Percentiles rank a stretch among this genome's conserved stretches.
These are phyloP conservation scores for Metschnikowia cerradonensis DNA, from an alignment of 805 yeast genomes.

Conservation along the genomic window DNA sequence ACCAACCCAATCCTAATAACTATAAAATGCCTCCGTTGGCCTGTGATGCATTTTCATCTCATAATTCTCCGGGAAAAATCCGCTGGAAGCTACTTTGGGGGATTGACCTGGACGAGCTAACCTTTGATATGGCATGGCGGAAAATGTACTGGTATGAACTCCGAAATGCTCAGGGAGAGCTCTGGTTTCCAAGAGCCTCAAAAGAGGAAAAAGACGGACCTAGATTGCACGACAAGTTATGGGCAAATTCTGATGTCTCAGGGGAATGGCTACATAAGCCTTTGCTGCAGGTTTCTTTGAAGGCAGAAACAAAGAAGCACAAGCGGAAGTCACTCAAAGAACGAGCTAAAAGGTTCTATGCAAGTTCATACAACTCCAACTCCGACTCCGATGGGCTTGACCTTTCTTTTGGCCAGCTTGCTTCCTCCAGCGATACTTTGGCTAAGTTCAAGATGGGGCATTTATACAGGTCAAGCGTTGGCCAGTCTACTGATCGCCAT, in stretches of 20 bases:
- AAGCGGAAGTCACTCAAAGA: constrained; percentile 11
- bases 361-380: constrained; percentile 1
- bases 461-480: background rate
- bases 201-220: background rate
- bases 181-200: constrained; percentile 43
- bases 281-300: constrained; percentile 8
- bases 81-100: constrained; percentile 57
- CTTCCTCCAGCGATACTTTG: background rate
- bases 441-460: constrained; percentile 1
- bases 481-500: background rate
- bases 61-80: constrained; percentile 21
- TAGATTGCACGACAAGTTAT: constrained; percentile 33
- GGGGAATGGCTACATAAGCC: constrained; percentile 5
- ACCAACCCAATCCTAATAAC: constrained; percentile 26
- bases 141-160: constrained; percentile 52
- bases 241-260: constrained; percentile 20
- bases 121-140: constrained; percentile 58
- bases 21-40: constrained; percentile 53
- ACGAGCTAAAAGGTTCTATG: constrained; percentile 12
- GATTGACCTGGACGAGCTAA: constrained; percentile 54
- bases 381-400: constrained; percentile 3
- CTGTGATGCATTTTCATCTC: constrained; percentile 56
- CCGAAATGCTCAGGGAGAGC: constrained; percentile 39
- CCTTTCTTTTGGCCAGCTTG: background rate
- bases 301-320: background rate